Evolutionary conservation across 768 basidiomycete species (phyloP).

Genomic region (Trametes villosa): DNA sequence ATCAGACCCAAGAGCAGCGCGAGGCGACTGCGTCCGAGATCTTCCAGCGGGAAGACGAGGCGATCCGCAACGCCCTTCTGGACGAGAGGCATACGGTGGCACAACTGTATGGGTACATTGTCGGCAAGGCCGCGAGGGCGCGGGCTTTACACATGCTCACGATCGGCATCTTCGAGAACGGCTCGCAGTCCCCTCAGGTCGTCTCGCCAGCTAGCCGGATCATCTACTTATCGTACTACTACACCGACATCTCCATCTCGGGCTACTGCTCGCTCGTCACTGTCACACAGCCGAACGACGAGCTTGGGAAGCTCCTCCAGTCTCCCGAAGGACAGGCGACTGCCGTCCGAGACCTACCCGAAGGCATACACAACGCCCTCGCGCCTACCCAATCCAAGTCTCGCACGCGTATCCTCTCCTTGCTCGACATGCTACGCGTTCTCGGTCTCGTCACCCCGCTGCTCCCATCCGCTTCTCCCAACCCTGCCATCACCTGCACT

Average conservation of each 20-base stretch:
- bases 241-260: constrained; percentile 65
- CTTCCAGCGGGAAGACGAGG: constrained; percentile 55
- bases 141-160: constrained; percentile 64
- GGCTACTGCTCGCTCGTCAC: constrained; percentile 69
- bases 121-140: constrained; percentile 67
- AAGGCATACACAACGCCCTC: constrained; percentile 51
- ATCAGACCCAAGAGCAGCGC: neutral
- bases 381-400: constrained; percentile 62
- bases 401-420: constrained; percentile 63
- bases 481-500: constrained; percentile 52
- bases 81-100: constrained; percentile 71
- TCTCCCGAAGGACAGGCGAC: constrained; percentile 52
- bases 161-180: constrained; percentile 50
- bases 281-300: constrained; percentile 57
- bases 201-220: constrained; percentile 60
- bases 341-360: constrained; percentile 57
- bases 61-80: constrained; percentile 64
- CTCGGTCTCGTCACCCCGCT: constrained; percentile 68
- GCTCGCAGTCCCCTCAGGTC: constrained; percentile 45
- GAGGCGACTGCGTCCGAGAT: constrained; percentile 46
- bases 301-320: constrained; percentile 55
- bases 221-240: constrained; percentile 62
- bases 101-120: constrained; percentile 75
- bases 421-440: constrained; percentile 59
- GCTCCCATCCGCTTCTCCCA: constrained; percentile 44